Evolutionary conservation across 208 protist species (phyloP).

Genomic region (Trypanosoma mega): DNA sequence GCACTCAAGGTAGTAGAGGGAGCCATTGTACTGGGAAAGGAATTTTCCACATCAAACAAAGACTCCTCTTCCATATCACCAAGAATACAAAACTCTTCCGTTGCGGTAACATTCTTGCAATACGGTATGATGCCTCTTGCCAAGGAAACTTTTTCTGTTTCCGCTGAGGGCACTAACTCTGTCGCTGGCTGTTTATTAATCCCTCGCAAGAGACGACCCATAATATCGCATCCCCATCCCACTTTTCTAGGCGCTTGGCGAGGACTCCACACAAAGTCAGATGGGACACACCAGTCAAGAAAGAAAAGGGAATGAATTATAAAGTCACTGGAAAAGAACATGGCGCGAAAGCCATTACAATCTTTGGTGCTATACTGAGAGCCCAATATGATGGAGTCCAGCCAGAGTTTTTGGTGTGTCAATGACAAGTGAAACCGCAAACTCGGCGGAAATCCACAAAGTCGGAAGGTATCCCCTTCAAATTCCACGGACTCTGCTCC

Average conservation of each 20-base stretch:
- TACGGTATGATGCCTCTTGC: neutral
- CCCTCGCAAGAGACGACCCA: constrained; percentile 17
- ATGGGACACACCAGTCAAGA: constrained; percentile 30
- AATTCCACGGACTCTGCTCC: no score
- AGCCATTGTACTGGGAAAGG: no score
- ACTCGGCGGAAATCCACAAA: constrained; percentile 25
- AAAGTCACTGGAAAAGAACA: constrained; percentile 30
- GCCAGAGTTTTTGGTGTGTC: no score
- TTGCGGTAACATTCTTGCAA: neutral
- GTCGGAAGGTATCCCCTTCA: no score
- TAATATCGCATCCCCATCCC: constrained; percentile 17
- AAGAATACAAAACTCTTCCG: no score
- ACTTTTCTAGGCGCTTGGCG: neutral
- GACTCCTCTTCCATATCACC: no score
- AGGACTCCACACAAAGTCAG: constrained; percentile 26
- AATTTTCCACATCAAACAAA: no score
- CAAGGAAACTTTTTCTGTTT: neutral
- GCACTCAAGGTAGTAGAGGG: no score
- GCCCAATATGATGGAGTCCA: neutral
- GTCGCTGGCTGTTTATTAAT: neutral
- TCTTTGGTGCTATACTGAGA: neutral
- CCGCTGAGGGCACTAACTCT: neutral
- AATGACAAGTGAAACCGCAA: constrained; percentile 3
- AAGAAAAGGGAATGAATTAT: constrained; percentile 34
- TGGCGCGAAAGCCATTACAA: neutral